Conservation (phyloP, 805 yeast species). For the Hanseniaspora thailandica region DNA sequence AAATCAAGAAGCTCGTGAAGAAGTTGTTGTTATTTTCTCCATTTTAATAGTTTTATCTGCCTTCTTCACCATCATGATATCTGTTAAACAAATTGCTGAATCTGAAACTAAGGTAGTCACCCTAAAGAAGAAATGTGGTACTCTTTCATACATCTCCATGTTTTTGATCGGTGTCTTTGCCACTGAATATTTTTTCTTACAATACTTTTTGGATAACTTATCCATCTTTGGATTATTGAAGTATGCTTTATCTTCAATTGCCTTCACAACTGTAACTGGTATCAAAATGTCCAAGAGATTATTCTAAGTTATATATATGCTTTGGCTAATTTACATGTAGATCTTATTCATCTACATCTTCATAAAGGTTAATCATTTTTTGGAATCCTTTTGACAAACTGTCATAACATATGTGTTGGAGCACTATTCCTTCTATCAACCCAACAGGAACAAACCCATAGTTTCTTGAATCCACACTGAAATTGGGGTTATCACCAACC, state of each 20-base stretch:
- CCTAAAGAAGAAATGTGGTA: conserved; percentile 23
- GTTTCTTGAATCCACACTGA: conserved; percentile 77
- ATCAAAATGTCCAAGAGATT: conserved; percentile 47
- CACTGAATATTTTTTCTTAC: conserved; percentile 25
- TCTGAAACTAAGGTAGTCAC: conserved; percentile 23
- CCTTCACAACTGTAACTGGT: conserved; percentile 50
- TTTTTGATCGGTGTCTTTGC: conserved; percentile 23
- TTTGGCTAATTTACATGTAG: neutral
- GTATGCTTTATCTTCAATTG: conserved; percentile 29
- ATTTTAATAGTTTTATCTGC: conserved; percentile 34
- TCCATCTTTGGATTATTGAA: conserved; percentile 28
- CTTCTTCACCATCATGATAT: conserved; percentile 35
- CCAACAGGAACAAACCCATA: conserved; percentile 88
- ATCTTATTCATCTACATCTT: neutral
- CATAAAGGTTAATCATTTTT: conserved; percentile 21
- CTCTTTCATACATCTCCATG: conserved; percentile 21
- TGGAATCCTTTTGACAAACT: conserved; percentile 33
- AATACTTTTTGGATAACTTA: conserved; percentile 26
- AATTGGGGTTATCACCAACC: conserved; percentile 85
- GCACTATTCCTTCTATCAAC: conserved; percentile 72
- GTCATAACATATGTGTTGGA: conserved; percentile 53
- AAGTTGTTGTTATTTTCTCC: conserved; percentile 43
- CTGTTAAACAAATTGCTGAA: conserved; percentile 3
- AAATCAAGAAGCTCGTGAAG: conserved; percentile 41
- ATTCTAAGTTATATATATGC: conserved; percentile 21